Evolutionary conservation across 768 basidiomycete species (phyloP).

Genomic region (Termitomyces sp.): DNA sequence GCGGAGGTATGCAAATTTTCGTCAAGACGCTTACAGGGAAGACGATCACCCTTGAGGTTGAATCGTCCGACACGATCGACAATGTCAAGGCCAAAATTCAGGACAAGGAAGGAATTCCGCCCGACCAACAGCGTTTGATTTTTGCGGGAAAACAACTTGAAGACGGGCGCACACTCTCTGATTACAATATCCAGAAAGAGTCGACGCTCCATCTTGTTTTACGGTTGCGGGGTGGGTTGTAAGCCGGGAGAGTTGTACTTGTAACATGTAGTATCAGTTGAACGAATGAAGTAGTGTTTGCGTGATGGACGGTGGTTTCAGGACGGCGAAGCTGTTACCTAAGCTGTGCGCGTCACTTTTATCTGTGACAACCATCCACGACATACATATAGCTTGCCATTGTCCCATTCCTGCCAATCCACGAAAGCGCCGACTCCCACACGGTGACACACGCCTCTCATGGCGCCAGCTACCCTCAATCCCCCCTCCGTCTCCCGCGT

Average conservation of each 20-base stretch:
- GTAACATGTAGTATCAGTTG: constrained; percentile 2
- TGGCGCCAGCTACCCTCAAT: constrained; percentile 26
- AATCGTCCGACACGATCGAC: constrained; percentile 18
- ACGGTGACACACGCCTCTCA: constrained; percentile 19
- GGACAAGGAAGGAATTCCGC: constrained; percentile 18
- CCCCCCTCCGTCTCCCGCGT: constrained; percentile 21
- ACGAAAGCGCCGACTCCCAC: constrained; percentile 13
- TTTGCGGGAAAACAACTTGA: constrained; percentile 19
- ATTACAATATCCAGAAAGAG: constrained; percentile 20
- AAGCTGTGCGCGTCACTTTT: constrained; percentile 20
- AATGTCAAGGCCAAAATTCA: constrained; percentile 19
- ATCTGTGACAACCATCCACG: constrained; percentile 14
- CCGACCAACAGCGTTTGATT: constrained; percentile 18
- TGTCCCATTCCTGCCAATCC: constrained; percentile 13
- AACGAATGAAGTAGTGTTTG: not conserved
- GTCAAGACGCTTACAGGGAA: constrained; percentile 19
- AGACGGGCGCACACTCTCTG: constrained; percentile 18
- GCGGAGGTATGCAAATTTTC: constrained; percentile 26
- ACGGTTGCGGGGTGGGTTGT: constrained; percentile 34
- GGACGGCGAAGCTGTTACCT: constrained; percentile 13
- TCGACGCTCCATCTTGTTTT: constrained; percentile 22
- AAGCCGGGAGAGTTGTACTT: constrained; percentile 3
- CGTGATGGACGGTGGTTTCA: constrained; percentile 13
- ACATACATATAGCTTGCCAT: constrained; percentile 3
- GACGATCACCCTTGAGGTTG: constrained; percentile 18